Base-by-base conservation (phyloP, 176 grass and related monocot genomes). In the Tillandsia fasciculata region DNA sequence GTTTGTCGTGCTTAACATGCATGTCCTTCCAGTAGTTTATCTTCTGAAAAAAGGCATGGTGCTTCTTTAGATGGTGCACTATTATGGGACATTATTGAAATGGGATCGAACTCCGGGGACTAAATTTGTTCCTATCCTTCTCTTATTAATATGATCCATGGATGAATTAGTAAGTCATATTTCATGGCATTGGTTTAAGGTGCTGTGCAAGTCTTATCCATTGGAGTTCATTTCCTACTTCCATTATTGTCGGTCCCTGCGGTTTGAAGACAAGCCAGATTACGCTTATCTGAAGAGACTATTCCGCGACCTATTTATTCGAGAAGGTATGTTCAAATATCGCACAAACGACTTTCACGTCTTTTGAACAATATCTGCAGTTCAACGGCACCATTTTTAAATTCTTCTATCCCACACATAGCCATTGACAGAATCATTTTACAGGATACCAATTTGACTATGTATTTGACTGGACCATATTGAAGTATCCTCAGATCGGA, bases 201-300 rank as follows among this genome's bases (percentile, higher is more conserved):
- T 85, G 8, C 79, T 96, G 6, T 96, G 91, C 79, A 91, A 91
- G 83, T 85, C 82, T 70, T 86, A 88, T 83, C 85, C 91, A 48
- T 52, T 87, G 69, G 91, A 96, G 59, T 96, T 96, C 52, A 79
- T 73, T 64, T 73, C 81, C 12, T 96, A 96, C 66, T 96, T 96
- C 67, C 87, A 87, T 81, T 96, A 96, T 70, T 90, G 91, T 51
- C 87, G 87, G 51, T 96, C 91, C 7, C 70, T 96, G 64, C 79
- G 91, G 18, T 96, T 96, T 72, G 91, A 96, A 90, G 91, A 96
- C 83, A 96, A 87, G 48, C 91, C 84, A 64, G 91, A 96, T 75
- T 96, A 96, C 67, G 87, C 84, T 26, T 96, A 85, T 83, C 65
- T 90, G 53, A 96, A 90, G 76, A 90, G 76, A 68, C 87, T 96